phyloP scores from a whole-genome alignment of 345 rosid species.

The Chamaenerion angustifolium region DNA sequence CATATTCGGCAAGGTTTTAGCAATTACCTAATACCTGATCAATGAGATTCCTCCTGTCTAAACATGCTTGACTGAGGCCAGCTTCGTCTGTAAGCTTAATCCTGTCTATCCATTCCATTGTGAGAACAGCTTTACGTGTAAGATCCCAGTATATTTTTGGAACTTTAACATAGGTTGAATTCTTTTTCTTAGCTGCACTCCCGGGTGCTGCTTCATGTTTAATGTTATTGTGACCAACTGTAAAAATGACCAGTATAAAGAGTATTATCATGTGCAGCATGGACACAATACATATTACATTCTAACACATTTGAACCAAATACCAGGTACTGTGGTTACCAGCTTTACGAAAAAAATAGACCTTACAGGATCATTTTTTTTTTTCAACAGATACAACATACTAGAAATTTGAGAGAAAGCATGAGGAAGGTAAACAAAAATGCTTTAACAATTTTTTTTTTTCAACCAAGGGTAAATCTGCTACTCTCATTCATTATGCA shows the following conservation, averaged over 20 bases:
- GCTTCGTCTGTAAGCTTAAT: constrained; percentile 81
- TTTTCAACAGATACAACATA: too few relatives aligned
- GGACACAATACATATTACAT: too few relatives aligned
- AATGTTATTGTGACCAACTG: constrained; percentile 29
- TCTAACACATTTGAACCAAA: too few relatives aligned
- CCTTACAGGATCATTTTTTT: too few relatives aligned
- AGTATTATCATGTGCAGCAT: neutral
- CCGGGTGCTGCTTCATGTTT: constrained; percentile 17
- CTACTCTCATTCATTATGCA: too few relatives aligned
- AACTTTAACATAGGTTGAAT: constrained; percentile 45
- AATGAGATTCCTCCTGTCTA: constrained; percentile 62
- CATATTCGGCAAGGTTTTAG: neutral
- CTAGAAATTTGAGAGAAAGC: too few relatives aligned
- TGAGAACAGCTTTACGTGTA: constrained; percentile 73
- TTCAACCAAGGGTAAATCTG: too few relatives aligned
- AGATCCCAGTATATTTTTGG: constrained; percentile 84
- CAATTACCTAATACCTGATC: constrained; percentile 46
- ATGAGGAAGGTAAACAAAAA: too few relatives aligned
- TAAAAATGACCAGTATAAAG: neutral
- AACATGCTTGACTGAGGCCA: constrained; percentile 35
- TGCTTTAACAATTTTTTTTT: too few relatives aligned
- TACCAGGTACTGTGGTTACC: too few relatives aligned
- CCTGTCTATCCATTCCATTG: constrained; percentile 98
- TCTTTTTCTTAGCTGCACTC: constrained; percentile 21
- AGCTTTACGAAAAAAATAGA: too few relatives aligned